Conservation (phyloP, 2,329 filamentous ascomycete genomes). For the Penicillium brevicompactum region DNA sequence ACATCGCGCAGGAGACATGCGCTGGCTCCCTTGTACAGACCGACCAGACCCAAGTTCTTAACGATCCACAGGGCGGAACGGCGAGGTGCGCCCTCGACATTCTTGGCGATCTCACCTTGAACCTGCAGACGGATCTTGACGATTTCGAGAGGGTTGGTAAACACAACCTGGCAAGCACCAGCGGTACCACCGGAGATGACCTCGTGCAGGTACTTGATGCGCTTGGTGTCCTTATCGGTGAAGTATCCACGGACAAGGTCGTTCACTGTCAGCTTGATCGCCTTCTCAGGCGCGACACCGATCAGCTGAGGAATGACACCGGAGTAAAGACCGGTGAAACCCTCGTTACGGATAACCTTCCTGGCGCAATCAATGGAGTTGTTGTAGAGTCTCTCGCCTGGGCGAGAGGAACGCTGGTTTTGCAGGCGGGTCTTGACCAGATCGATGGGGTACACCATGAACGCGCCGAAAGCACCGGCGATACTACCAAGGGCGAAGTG, state of each 20-base stretch:
- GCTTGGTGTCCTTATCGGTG: constrained; percentile 70
- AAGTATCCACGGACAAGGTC: constrained; percentile 80
- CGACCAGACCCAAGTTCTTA: constrained; percentile 87
- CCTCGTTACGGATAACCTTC: constrained; percentile 93
- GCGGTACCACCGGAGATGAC: constrained; percentile 85
- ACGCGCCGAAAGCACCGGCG: constrained; percentile 95
- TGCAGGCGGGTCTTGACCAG: constrained; percentile 98
- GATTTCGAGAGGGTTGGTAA: constrained; percentile 97
- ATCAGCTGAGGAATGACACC: constrained; percentile 94
- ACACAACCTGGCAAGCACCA: constrained; percentile 95
- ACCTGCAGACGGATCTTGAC: constrained; percentile 99
- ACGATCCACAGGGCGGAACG: constrained; percentile 98
- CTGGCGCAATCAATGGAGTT: constrained; percentile 94
- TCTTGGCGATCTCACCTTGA: constrained; percentile 93
- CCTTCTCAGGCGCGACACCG: constrained; percentile 98
- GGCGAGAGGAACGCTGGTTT: constrained; percentile 82
- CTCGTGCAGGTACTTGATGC: constrained; percentile 72
- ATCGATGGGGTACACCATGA: constrained; percentile 99
- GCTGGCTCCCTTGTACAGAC: constrained; percentile 93
- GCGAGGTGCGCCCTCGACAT: constrained; percentile 75
- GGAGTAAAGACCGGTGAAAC: constrained; percentile 85
- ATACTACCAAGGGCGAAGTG: constrained; percentile 88
- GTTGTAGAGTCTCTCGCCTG: constrained; percentile 89
- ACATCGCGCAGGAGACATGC: constrained; percentile 95
- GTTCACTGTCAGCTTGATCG: constrained; percentile 98